Percentiles rank a stretch among this genome's conserved stretches.
phyloP scores from a whole-genome alignment of 495 filamentous ascomycete genomes.

The Tricharina praecox region DNA sequence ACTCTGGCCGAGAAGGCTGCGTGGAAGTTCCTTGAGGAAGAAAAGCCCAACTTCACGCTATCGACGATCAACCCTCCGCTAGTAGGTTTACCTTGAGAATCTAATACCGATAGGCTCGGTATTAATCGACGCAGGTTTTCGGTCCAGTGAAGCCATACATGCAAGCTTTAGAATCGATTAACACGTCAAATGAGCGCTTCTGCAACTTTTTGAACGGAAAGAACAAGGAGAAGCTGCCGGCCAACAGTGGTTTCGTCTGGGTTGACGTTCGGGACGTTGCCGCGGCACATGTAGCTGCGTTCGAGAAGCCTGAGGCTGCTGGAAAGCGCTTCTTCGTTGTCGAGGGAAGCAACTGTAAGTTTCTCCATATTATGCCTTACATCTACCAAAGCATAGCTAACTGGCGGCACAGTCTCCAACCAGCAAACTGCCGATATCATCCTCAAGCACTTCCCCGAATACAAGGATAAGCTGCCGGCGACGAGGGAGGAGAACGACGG shows the following conservation, averaged over 20 bases:
- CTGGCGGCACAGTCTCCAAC: conserved; percentile 41
- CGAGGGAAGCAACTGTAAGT: conserved; percentile 31
- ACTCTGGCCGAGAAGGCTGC: conserved; percentile 51
- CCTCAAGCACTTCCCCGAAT: conserved; percentile 46
- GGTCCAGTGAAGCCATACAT: conserved; percentile 53
- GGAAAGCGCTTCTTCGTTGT: conserved; percentile 53
- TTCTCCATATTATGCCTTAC: no score
- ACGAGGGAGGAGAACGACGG: conserved; percentile 17
- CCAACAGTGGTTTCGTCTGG: conserved; percentile 41
- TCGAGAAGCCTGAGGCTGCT: conserved; percentile 46
- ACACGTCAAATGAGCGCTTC: conserved; percentile 42
- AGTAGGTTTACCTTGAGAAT: no score
- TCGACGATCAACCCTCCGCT: conserved; percentile 55
- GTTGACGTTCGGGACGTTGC: conserved; percentile 55
- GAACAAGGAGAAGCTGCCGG: conserved; percentile 35
- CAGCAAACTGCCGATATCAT: conserved; percentile 45
- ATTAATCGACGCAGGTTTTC: no score
- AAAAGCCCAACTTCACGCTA: conserved; percentile 42
- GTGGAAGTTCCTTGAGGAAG: conserved; percentile 63
- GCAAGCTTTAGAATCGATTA: conserved; percentile 47
- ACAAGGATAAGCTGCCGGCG: conserved; percentile 20
- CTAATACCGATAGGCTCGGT: no score
- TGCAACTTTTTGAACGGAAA: conserved; percentile 40
- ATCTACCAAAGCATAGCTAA: no score
- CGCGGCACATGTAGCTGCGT: conserved; percentile 51